Evolutionary conservation across 2,329 filamentous ascomycete genomes (phyloP).

Genomic region (Bipolaris sorokiniana): DNA sequence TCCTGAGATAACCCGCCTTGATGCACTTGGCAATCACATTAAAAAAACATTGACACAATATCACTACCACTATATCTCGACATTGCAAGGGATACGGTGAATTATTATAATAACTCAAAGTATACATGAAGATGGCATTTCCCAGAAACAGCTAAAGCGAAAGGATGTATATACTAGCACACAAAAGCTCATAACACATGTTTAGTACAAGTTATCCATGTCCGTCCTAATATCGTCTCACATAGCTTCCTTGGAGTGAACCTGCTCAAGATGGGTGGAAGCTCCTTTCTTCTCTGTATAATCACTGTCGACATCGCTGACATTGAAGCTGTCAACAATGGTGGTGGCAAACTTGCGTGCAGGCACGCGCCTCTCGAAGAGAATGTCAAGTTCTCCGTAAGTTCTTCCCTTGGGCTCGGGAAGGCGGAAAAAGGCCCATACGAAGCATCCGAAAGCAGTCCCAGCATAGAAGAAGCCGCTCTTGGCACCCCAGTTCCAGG

Average conservation of each 20-base stretch:
- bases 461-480: conserved; percentile 87
- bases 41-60: too few relatives aligned
- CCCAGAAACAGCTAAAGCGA: too few relatives aligned
- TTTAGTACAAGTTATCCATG: conserved; percentile 8
- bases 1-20: too few relatives aligned
- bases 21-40: too few relatives aligned
- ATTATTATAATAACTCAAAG: too few relatives aligned
- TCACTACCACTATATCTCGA: too few relatives aligned
- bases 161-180: conserved; percentile 1
- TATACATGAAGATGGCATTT: too few relatives aligned
- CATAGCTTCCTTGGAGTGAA: conserved; percentile 23
- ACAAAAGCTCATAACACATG: conserved; percentile 1
- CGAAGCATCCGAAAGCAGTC: conserved; percentile 76
- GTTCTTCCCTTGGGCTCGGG: conserved; percentile 81
- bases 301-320: conserved; percentile 27
- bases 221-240: neutral
- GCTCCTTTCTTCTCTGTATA: conserved; percentile 33
- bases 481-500: conserved; percentile 73
- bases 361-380: conserved; percentile 67
- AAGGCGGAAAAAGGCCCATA: conserved; percentile 80
- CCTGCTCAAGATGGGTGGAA: conserved; percentile 34
- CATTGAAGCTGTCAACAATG: conserved; percentile 33
- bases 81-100: too few relatives aligned
- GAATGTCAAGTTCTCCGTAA: conserved; percentile 82
- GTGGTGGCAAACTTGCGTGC: conserved; percentile 42